phyloP scores from a whole-genome alignment of 2,329 filamentous ascomycete species.

The Xylaria sp. region DNA sequence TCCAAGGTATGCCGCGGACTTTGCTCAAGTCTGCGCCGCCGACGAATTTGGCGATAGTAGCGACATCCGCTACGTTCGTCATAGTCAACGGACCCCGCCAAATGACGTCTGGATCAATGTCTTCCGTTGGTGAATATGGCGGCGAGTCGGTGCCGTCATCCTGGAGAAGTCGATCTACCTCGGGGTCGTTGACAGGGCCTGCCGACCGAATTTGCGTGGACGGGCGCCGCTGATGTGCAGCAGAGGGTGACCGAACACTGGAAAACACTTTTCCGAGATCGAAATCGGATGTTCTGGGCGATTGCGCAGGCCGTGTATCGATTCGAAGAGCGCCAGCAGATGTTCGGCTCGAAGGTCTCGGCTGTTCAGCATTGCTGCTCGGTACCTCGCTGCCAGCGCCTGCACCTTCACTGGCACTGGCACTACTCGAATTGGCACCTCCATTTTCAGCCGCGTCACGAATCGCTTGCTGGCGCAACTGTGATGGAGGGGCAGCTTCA shows the following conservation, averaged over 20 bases:
- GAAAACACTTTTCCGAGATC: conserved; percentile 84
- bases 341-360: conserved; percentile 21
- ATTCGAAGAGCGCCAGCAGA: conserved; percentile 37
- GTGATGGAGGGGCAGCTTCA: conserved; percentile 35
- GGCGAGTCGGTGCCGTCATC: conserved; percentile 76
- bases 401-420: conserved; percentile 6
- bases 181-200: conserved; percentile 69
- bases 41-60: conserved; percentile 72
- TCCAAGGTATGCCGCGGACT: conserved; percentile 54
- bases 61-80: conserved; percentile 70
- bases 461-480: conserved; percentile 33
- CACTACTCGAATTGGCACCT: conserved; percentile 7
- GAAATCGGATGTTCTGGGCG: conserved; percentile 58
- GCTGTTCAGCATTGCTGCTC: conserved; percentile 12
- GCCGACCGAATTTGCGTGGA: conserved; percentile 43
- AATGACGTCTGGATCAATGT: conserved; percentile 63
- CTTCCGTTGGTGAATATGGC: conserved; percentile 76
- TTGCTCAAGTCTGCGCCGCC: conserved; percentile 75
- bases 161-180: conserved; percentile 83
- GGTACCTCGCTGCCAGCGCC: conserved; percentile 5
- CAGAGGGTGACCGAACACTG: conserved; percentile 69
- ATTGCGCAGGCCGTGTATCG: conserved; percentile 43
- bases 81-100: conserved; percentile 76
- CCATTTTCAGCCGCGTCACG: conserved; percentile 28
- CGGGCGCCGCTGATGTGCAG: conserved; percentile 42